phyloP scores from a whole-genome alignment of 345 rosid species.

The Tarenaya hassleriana region DNA sequence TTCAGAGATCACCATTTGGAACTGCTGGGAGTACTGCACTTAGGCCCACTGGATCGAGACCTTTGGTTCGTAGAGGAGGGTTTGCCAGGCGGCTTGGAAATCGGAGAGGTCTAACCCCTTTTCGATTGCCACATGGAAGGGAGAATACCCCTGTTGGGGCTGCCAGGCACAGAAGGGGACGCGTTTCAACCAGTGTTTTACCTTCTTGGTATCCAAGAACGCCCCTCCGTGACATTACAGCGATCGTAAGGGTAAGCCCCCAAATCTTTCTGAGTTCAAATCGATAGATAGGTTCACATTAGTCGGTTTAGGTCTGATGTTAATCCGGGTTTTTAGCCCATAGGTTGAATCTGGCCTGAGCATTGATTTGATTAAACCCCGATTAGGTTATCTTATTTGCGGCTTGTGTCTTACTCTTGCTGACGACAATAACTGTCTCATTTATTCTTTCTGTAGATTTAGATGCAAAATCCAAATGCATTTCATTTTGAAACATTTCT shows the following conservation, averaged over 20 bases:
- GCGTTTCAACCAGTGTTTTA: constrained; percentile 31
- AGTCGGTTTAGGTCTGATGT: too few relatives aligned
- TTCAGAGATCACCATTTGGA: too few relatives aligned
- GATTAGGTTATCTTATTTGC: too few relatives aligned
- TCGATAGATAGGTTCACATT: too few relatives aligned
- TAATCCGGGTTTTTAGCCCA: too few relatives aligned
- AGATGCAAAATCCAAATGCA: too few relatives aligned
- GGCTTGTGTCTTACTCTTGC: too few relatives aligned
- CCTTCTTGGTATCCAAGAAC: constrained; percentile 90
- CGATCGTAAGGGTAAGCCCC: constrained; percentile 46
- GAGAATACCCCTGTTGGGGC: constrained; percentile 36
- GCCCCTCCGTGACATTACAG: constrained; percentile 68
- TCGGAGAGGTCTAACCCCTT: constrained; percentile 24
- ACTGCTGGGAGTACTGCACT: constrained; percentile 6
- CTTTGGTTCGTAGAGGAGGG: constrained; percentile 22
- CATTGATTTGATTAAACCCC: too few relatives aligned
- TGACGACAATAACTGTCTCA: too few relatives aligned
- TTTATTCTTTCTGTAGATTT: too few relatives aligned
- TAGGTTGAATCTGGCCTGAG: too few relatives aligned
- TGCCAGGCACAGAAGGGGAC: constrained; percentile 34
- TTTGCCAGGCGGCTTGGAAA: constrained; percentile 34
- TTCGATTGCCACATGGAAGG: constrained; percentile 30
- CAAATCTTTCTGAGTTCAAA: not conserved
- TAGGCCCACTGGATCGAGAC: constrained; percentile 13
- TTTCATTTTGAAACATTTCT: too few relatives aligned